Evolutionary conservation across 805 yeast genomes (phyloP), one percentile per base, ranked within the genome.

Genomic region (Nakazawaea laoshanensis): DNA sequence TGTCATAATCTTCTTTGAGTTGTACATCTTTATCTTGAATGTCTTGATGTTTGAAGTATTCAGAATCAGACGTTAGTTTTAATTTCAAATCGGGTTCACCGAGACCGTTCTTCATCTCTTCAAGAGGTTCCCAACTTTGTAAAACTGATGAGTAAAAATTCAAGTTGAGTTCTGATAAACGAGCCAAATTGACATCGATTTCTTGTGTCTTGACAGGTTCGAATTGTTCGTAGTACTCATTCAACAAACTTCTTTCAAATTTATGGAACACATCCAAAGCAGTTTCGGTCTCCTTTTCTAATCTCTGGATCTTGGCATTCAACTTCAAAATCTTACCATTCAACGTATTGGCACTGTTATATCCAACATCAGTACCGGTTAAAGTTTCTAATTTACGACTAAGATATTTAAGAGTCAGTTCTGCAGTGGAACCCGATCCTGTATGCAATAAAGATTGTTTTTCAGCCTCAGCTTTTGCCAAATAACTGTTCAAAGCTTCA

Each of bases 401-500:
- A 27, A 57, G 37, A 38, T 47, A 57, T 10, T 53, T 47, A 1
- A 58, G 40, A 5, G 56, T 53, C 8, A 61, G 61, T 29, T 58
- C 63, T 1, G 61, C 46, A 1, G 60, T 40, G 2, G 59, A 39
- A 1, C 57, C 50, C 8, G 59, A 48, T 1, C 62, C 61, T 4
- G 61, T 61, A 33, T 48, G 49, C 32, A 53, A 37, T 16, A 57
- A 29, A 35, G 49, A 33, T 4, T 51, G 50, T 44, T 76, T 74
- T 44, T 89, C 97, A 24, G 61, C 59, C 30, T 70, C 65, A 0
- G 94, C 76, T 47, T 84, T 81, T 25, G 67, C 65, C 36, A 87
- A 60, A 56, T 89, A 89, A 35, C 82, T 94, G 24, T 74, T 71
- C 27, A 89, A 62, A 32, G 83, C 94, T 50, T 92, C 96, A 48